phyloP scores from a whole-genome alignment of 352 stramenopile genomes.

The Phytophthora sojae region DNA sequence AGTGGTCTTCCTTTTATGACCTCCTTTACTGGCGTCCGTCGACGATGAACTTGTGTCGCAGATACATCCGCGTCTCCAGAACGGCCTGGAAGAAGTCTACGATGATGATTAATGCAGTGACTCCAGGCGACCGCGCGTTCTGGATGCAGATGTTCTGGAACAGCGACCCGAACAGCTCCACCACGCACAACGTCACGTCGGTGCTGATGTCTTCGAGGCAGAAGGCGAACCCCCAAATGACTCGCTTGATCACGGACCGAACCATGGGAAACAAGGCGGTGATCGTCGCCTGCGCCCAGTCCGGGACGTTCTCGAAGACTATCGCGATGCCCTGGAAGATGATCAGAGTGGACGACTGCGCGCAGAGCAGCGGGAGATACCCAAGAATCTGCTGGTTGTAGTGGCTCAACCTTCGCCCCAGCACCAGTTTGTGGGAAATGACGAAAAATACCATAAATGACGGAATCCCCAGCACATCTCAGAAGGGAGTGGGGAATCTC shows the following conservation, averaged over 20 bases:
- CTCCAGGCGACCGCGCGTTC: conserved; percentile 11
- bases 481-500: conserved; percentile 25
- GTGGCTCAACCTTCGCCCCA: conserved; percentile 5
- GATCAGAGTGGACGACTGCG: conserved; percentile 30
- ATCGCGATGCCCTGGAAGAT: conserved; percentile 30
- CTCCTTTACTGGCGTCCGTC: conserved; percentile 18
- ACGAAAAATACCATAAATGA: conserved; percentile 6
- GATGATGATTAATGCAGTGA: conserved; percentile 28
- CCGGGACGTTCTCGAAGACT: conserved; percentile 14
- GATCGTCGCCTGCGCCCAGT: conserved; percentile 9
- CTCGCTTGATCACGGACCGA: conserved; percentile 13
- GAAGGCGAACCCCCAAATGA: conserved; percentile 20
- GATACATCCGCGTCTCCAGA: conserved; percentile 33
- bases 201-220: conserved; percentile 44
- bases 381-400: neutral
- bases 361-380: conserved; percentile 25
- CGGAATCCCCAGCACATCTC: conserved; percentile 18
- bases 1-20: too few species aligned
- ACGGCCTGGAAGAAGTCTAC: conserved; percentile 28
- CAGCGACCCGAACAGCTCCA: conserved; percentile 39
- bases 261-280: conserved; percentile 28
- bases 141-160: conserved; percentile 43
- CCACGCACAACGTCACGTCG: conserved; percentile 45
- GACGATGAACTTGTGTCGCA: conserved; percentile 34
- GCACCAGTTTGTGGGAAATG: conserved; percentile 20